Evolutionary conservation across 345 rosid species (phyloP), one percentile per base, ranked within the genome.

Genomic region (Lenwebbia sp.): DNA sequence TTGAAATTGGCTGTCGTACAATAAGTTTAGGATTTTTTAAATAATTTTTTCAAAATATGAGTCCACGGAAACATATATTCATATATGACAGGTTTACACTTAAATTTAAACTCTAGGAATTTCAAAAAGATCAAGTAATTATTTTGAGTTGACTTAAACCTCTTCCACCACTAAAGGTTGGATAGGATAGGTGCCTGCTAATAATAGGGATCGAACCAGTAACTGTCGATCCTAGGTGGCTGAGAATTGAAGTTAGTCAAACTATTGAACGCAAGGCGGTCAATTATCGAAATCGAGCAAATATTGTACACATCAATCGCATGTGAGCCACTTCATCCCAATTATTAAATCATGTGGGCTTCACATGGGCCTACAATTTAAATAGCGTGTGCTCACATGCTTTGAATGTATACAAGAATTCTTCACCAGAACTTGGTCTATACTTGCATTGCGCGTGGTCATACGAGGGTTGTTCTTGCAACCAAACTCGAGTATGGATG

Each of bases 281-380:
- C 1, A 7, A 28, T 62, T 6, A 62, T 14, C 11, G 0, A 28
- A 62, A 1, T 62, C 5, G 22, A 8, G 40, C 75, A 62, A 62
- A 10, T 62, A 62, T 1, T 30, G 22, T 28, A 28, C 14, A 0
- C 75, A 62, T 62, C 17, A 0, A 0, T 30, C 6, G 33, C 8
- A 28, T 62, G 9, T 7, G 2, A 62, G 10, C 1, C 22, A 62
- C 40, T 62, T 62, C 75, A 28, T 62, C 10, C 2, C 28, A 30
- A 15, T 0, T 2, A 30, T 28, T 3, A 62, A 1, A 62, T 62
- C 3, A 62, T 2, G 22, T 62, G 22, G 0, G 1, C 28, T 62
- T 62, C 40, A 14, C 3, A 2, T 62, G 5, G 0, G 1, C 0
- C 1, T 62, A 30, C 0, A 19, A 6, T 54, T 6, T 28, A 62